Evolutionary conservation across 1,284 basidiomycete genomes (phyloP), one percentile per base, ranked within the genome.

Genomic region (Fistulina hepatica): DNA sequence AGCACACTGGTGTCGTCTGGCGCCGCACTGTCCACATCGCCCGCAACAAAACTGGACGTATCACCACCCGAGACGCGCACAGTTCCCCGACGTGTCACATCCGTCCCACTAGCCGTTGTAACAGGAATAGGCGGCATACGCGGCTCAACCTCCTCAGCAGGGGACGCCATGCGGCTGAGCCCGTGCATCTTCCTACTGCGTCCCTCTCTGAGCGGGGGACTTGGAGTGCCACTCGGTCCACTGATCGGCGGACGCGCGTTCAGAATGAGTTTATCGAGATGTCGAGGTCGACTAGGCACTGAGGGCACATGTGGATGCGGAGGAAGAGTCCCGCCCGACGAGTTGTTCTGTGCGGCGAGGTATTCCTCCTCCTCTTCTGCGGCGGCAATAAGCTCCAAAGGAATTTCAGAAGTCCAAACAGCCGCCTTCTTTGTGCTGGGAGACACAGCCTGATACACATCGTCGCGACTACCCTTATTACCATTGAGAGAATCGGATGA

Each of bases 1-100:
- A 98, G 61, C 42, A 98, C 90, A 31, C 82, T 85, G 48, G 81
- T 88, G 56, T 98, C 94, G 58, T 98, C 91, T 21, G 89, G 76
- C 41, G 58, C 46, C 47, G 52, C 45, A 25, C 50, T 44, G 30
- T 44, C 44, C 46, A 34, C 49, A 50, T 41, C 50, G 11, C 28
- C 28, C 10, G 10, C 28, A 13, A 16, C 28, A 16, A 19, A 8
- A 19, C 28, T 15, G 28, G 28, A 48, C 44, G 37, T 6, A 51
- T 51, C 48, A 43, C 11, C 52, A 52, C 41, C 48, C 53, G 22
- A 11, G 27, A 12, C 8, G 20, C 33, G 16, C 33, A 19, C 10
- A 13, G 36, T 28, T 21, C 11, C 23, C 28, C 24, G 27, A 15
- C 27, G 11, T 16, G 40, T 39, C 25, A 66, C 54, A 38, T 65